Conservation (phyloP, 2,329 filamentous ascomycete genomes). For the Epichloe gansuensis region DNA sequence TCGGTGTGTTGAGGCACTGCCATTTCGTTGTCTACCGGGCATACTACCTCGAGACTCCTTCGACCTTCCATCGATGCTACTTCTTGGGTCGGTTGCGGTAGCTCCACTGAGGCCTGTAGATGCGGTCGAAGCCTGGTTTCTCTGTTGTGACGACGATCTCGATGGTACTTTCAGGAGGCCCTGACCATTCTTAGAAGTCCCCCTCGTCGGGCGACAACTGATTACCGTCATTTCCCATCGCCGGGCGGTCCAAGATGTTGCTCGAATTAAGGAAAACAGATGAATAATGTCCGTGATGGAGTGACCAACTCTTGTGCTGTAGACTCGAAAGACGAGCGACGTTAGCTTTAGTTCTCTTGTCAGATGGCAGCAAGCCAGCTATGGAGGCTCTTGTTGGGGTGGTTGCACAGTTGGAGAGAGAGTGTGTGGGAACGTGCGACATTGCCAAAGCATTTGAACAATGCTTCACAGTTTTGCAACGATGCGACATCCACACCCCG, state of each 20-base stretch:
- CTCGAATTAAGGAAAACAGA: constrained; percentile 11
- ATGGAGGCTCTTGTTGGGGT: not conserved
- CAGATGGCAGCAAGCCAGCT: not conserved
- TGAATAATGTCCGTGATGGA: constrained; percentile 8
- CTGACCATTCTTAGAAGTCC: constrained; percentile 35
- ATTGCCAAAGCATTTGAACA: not conserved
- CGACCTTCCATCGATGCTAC: constrained; percentile 51
- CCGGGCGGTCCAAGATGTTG: constrained; percentile 21
- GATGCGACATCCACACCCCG: not conserved
- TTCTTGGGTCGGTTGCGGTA: constrained; percentile 45
- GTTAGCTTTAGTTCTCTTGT: not conserved
- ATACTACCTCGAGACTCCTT: constrained; percentile 56
- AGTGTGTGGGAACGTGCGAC: not conserved
- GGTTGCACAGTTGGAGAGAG: not conserved
- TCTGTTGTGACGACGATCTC: constrained; percentile 47
- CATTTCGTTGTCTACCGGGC: constrained; percentile 49
- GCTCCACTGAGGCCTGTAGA: constrained; percentile 48
- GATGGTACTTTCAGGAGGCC: constrained; percentile 47
- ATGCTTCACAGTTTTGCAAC: not conserved
- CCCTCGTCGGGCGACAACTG: constrained; percentile 29
- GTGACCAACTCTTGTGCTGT: not conserved
- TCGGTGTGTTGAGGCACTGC: constrained; percentile 55
- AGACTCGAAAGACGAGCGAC: not conserved
- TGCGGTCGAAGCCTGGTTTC: constrained; percentile 46
- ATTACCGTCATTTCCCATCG: constrained; percentile 33